Conservation (phyloP, 2,329 filamentous ascomycete species). For the Alternaria infectoria region DNA sequence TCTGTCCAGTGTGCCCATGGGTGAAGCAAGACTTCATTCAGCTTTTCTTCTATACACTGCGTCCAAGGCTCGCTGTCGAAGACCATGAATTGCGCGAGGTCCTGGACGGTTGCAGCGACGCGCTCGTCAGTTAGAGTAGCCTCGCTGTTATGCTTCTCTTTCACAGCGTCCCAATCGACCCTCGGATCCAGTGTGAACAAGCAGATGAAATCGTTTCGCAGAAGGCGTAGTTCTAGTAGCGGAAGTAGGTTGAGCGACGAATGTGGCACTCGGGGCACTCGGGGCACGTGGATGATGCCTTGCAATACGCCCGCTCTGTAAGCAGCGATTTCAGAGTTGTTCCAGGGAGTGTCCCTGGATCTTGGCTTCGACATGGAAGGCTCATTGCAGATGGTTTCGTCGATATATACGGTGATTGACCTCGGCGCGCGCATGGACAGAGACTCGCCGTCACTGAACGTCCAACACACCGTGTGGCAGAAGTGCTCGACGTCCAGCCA, state of each 20-base stretch:
- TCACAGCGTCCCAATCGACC: not conserved
- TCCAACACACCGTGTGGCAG: not conserved
- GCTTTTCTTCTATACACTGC: not conserved
- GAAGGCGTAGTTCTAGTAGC: not conserved
- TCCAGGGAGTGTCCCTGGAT: too few relatives aligned
- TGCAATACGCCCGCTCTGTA: fast-evolving
- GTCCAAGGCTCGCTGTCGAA: not conserved
- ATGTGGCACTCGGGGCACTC: not conserved
- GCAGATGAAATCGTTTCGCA: not conserved
- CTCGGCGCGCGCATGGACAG: not conserved
- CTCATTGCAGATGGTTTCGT: not conserved
- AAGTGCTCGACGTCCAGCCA: not conserved
- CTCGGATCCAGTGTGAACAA: not conserved
- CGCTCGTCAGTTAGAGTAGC: not conserved
- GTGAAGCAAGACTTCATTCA: not conserved
- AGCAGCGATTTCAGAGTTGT: not conserved
- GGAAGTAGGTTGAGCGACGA: not conserved
- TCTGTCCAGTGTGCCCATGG: not conserved
- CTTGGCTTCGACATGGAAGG: not conserved
- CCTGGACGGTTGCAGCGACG: not conserved
- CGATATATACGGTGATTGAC: not conserved
- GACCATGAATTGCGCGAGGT: not conserved
- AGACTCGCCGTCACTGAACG: not conserved
- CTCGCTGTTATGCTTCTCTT: not conserved
- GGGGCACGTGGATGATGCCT: not conserved